Evolutionary conservation across 2,329 filamentous ascomycete genomes (phyloP).

Genomic region (Epicoccum sorghinum): DNA sequence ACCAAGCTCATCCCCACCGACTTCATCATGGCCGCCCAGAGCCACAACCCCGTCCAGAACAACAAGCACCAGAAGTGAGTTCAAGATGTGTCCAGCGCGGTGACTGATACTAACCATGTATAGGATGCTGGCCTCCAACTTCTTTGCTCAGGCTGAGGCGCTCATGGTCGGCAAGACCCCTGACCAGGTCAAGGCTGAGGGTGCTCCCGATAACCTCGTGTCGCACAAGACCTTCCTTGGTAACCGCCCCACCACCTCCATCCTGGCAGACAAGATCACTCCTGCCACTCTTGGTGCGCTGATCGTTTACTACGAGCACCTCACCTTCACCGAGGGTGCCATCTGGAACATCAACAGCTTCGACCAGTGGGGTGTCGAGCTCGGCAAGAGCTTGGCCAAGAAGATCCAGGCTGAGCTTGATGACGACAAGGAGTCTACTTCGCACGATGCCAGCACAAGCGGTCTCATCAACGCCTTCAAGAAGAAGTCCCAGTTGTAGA

Average conservation of each 20-base stretch:
- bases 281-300: slow-evolving; percentile 91
- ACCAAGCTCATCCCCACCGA: slow-evolving; percentile 98
- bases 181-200: slow-evolving; percentile 78
- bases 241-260: slow-evolving; percentile 95
- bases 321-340: slow-evolving; percentile 96
- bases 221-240: slow-evolving; percentile 99
- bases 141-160: slow-evolving; percentile 86
- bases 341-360: slow-evolving; percentile 99
- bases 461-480: slow-evolving; percentile 93
- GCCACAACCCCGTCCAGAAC: slow-evolving; percentile 91
- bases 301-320: slow-evolving; percentile 98
- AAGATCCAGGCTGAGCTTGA: slow-evolving; percentile 76
- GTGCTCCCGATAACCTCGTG: slow-evolving; percentile 74
- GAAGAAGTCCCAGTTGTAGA: slow-evolving; percentile 61
- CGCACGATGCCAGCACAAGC: slow-evolving; percentile 86
- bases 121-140: slow-evolving; percentile 87
- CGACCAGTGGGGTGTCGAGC: slow-evolving; percentile 99
- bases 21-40: slow-evolving; percentile 95
- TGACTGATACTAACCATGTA: slow-evolving; percentile 23
- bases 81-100: background rate
- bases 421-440: slow-evolving; percentile 69
- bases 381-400: slow-evolving; percentile 93
- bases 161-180: slow-evolving; percentile 90
- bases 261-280: slow-evolving; percentile 91
- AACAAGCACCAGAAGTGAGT: slow-evolving; percentile 86